Evolutionary conservation across 495 filamentous ascomycete genomes (phyloP).

Genomic region (Xylaria flabelliformis): DNA sequence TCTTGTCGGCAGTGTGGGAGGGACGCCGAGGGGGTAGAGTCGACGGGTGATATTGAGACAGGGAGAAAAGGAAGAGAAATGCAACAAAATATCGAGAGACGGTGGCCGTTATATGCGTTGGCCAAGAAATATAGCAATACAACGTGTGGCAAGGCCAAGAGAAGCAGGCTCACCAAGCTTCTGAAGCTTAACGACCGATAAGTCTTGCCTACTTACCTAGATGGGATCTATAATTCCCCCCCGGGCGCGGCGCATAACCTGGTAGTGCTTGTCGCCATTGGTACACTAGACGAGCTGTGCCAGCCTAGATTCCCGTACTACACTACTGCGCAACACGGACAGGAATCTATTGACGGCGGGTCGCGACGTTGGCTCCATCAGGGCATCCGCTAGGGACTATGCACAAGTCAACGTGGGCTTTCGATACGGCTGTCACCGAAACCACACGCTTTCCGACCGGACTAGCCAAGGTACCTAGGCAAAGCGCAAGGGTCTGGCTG

Average conservation of each 20-base stretch:
- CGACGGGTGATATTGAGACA: conserved; percentile 13
- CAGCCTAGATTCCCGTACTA: neutral
- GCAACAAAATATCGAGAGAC: neutral
- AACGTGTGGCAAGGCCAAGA: conserved; percentile 7
- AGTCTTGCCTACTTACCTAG: neutral
- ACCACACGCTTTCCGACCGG: neutral
- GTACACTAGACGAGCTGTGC: neutral
- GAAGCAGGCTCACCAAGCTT: conserved; percentile 7
- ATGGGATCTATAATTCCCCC: neutral
- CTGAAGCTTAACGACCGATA: neutral
- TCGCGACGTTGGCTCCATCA: conserved; percentile 10
- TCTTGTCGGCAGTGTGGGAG: conserved; percentile 15
- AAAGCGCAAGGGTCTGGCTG: too few relatives aligned
- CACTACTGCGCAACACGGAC: neutral
- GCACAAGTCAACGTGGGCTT: conserved; percentile 13
- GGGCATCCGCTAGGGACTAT: neutral
- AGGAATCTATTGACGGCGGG: neutral
- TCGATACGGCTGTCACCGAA: neutral
- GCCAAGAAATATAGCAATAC: conserved; percentile 1
- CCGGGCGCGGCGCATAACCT: conserved; percentile 1
- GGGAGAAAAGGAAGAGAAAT: neutral
- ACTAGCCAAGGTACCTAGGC: neutral
- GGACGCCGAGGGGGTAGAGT: neutral
- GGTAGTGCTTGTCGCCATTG: neutral
- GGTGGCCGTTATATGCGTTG: conserved; percentile 11